These are phyloP conservation scores for Parietaria judaica DNA, from an alignment of 306 rosid species.

Conservation along the genomic window DNA sequence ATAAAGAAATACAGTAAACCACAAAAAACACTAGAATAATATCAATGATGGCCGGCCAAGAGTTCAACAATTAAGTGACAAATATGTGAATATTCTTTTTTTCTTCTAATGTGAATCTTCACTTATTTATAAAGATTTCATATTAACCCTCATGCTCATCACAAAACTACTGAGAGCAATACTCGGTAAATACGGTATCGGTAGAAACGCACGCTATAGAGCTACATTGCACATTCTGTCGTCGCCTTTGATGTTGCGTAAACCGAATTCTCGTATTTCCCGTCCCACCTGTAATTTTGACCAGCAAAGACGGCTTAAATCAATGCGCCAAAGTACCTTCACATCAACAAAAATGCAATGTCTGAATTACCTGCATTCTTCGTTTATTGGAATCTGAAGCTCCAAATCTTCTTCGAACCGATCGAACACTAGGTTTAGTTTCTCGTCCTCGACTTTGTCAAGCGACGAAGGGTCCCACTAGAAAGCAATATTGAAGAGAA, in stretches of 20 bases:
- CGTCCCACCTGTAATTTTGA: conserved; percentile 63
- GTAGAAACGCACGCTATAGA: no score
- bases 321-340: neutral
- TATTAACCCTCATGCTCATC: no score
- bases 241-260: conserved; percentile 33
- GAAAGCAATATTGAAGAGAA: neutral
- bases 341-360: neutral
- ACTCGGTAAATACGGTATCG: no score
- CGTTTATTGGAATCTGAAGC: conserved; percentile 58
- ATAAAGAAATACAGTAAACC: no score
- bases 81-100: no score
- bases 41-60: no score
- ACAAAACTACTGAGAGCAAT: no score
- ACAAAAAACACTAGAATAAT: no score
- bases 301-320: neutral
- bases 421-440: conserved; percentile 51
- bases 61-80: no score
- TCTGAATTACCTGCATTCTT: conserved; percentile 46
- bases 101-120: no score
- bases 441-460: conserved; percentile 44
- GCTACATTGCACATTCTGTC: conserved; percentile 6
- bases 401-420: conserved; percentile 58
- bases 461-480: conserved; percentile 83
- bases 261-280: conserved; percentile 57
- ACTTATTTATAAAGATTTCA: no score